Conservation (phyloP, 768 basidiomycete genomes). For the Suillus lakei region DNA sequence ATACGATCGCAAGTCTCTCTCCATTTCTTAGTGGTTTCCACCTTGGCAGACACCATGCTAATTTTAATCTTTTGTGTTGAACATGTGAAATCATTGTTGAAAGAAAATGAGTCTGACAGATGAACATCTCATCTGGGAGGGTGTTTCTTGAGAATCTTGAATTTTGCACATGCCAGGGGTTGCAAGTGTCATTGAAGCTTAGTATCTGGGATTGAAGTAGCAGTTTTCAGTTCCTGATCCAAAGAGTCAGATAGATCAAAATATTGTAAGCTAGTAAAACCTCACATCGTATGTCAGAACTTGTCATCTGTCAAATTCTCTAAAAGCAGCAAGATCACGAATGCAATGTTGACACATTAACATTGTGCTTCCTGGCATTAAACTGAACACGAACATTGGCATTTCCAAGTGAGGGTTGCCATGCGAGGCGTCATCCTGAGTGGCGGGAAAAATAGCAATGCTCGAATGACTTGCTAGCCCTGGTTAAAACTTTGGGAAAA, state of each 20-base stretch:
- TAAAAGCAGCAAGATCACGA: constrained; percentile 89
- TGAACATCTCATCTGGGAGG: constrained; percentile 87
- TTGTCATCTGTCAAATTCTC: constrained; percentile 72
- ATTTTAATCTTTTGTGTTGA: constrained; percentile 92
- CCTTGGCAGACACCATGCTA: constrained; percentile 82
- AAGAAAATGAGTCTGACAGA: constrained; percentile 80
- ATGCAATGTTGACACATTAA: constrained; percentile 90
- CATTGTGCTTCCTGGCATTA: constrained; percentile 79
- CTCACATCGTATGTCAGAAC: constrained; percentile 70
- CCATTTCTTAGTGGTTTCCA: constrained; percentile 86
- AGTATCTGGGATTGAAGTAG: constrained; percentile 71
- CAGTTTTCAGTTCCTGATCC: constrained; percentile 80
- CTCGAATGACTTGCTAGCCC: constrained; percentile 79
- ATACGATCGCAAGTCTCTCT: constrained; percentile 90
- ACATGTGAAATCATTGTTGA: constrained; percentile 83
- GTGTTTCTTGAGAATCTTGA: constrained; percentile 88
- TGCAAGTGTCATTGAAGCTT: constrained; percentile 94
- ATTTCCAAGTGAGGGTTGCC: constrained; percentile 89
- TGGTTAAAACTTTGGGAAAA: constrained; percentile 64
- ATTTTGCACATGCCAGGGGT: constrained; percentile 94
- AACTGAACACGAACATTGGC: constrained; percentile 88
- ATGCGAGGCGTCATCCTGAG: constrained; percentile 87
- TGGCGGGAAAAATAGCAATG: constrained; percentile 89
- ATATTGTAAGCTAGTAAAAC: background rate
- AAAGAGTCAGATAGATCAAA: background rate